phyloP scores from a whole-genome alignment of 2,329 filamentous ascomycete genomes.

The Leptographium flavum region DNA sequence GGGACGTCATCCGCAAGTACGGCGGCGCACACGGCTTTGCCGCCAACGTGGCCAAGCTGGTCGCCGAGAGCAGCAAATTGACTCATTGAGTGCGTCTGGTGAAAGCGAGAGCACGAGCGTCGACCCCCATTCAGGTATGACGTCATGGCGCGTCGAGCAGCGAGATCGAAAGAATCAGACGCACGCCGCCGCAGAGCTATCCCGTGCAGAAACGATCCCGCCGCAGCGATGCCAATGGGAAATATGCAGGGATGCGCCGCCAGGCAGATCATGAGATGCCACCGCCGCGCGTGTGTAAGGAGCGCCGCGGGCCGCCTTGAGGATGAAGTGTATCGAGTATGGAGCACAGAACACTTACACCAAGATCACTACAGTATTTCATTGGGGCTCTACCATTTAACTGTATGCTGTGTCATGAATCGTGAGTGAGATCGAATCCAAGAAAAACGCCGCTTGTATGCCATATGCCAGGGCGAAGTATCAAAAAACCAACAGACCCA shows the following conservation, averaged over 20 bases:
- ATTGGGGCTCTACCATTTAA: too few species aligned
- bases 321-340: slow-evolving; percentile 63
- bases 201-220: slow-evolving; percentile 58
- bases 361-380: too few species aligned
- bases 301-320: slow-evolving; percentile 48
- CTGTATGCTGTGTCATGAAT: background rate
- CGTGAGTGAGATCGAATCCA: background rate
- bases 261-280: slow-evolving; percentile 58
- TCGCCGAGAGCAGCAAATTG: background rate
- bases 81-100: too few species aligned
- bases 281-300: too few species aligned
- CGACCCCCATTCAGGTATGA: too few species aligned
- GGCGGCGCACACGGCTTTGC: slow-evolving; percentile 43
- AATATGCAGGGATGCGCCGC: slow-evolving; percentile 70
- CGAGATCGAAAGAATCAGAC: slow-evolving; percentile 19
- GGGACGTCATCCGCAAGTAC: slow-evolving; percentile 31
- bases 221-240: too few species aligned
- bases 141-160: too few species aligned
- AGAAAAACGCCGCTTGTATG: background rate
- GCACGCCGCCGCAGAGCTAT: slow-evolving; percentile 58
- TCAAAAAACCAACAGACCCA: background rate
- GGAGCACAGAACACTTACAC: too few species aligned
- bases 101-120: too few species aligned
- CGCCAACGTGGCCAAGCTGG: slow-evolving; percentile 27
- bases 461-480: background rate